Conservation (phyloP, 1,284 basidiomycete species). For the Ustanciosporium gigantosporum region DNA sequence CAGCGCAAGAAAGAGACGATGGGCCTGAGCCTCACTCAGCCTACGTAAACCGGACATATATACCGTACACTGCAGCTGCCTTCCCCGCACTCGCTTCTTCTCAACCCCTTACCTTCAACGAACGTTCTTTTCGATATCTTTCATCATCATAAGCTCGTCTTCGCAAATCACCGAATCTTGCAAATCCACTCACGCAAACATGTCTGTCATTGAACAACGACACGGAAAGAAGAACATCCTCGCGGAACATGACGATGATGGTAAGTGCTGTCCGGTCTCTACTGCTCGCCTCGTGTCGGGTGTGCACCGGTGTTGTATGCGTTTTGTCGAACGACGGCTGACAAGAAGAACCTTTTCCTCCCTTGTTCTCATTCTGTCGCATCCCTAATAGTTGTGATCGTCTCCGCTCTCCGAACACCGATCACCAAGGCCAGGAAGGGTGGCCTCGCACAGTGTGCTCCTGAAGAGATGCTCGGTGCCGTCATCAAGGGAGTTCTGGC, state of each 20-base stretch:
- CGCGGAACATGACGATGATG: constrained; percentile 59
- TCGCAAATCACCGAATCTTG: no score
- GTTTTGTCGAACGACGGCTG: constrained; percentile 1
- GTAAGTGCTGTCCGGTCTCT: constrained; percentile 30
- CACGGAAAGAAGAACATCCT: constrained; percentile 55
- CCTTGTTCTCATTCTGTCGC: neutral
- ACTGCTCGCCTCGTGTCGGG: neutral
- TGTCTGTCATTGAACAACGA: constrained; percentile 32
- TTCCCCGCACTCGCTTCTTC: no score
- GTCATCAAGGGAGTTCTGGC: constrained; percentile 62
- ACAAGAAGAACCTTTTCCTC: neutral
- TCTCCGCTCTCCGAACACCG: constrained; percentile 82
- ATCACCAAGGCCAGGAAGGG: constrained; percentile 90
- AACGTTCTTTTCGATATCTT: no score
- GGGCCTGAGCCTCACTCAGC: no score
- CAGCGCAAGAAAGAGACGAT: no score
- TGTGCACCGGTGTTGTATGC: no score
- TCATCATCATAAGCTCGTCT: no score
- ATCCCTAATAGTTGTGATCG: constrained; percentile 73
- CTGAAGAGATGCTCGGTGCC: constrained; percentile 84
- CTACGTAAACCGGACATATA: no score
- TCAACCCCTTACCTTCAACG: no score
- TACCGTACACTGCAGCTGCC: no score
- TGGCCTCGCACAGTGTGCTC: constrained; percentile 80
- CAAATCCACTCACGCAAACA: constrained; percentile 5